Base-by-base conservation (phyloP, 2,329 filamentous ascomycete genomes). In the Pestalotiopsis sp. region DNA sequence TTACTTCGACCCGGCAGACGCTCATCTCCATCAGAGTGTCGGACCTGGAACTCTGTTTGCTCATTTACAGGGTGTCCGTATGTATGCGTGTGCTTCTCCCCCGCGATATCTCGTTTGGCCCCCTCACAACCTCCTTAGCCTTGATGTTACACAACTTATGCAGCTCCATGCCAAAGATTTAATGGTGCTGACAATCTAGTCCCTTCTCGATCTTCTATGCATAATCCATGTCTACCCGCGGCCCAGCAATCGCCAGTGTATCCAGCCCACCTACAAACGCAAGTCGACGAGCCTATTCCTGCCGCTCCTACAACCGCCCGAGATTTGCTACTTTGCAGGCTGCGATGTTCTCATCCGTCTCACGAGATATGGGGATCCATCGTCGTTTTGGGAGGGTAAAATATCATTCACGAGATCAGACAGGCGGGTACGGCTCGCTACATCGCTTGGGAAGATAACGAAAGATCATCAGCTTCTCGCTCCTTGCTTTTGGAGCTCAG, bases 151-250 rank as follows among this genome's bases (percentile, higher is more conserved):
- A 65, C 63, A 5, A 63, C 60, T 22, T 38, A 48, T 44, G 38
- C 39, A 63, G 39, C 35, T 17, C 30, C 38, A 11, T 39, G 56
- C 24, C 58, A 35, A 48, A 13, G 35, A 11, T 11, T 24, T 40
- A 17, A 48, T 61, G 40, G 60, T 22, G 60, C 60, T 63, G 60
- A 63, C 48, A 65, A 38, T 38, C 63, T 48, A 65, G 63, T 56
- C 63, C 63, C 44, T 35, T 56, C 52, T 48, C 35, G 63, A 65
- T 30, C 40, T 57, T 39, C 20, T 38, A 57, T 65, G 63, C 63
- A 65, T 65, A 57, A 56, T 52, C 40, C 30, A 35, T 65, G 61
- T 64, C 38, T 64, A 44, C 38, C 26, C 58, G n/a, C 14, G 35
- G 58, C 58, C 58, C 58, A 39, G 17, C 14, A 20, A 52, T 52